phyloP scores from a whole-genome alignment of 2,329 filamentous ascomycete genomes.

The Cytospora piceicola region DNA sequence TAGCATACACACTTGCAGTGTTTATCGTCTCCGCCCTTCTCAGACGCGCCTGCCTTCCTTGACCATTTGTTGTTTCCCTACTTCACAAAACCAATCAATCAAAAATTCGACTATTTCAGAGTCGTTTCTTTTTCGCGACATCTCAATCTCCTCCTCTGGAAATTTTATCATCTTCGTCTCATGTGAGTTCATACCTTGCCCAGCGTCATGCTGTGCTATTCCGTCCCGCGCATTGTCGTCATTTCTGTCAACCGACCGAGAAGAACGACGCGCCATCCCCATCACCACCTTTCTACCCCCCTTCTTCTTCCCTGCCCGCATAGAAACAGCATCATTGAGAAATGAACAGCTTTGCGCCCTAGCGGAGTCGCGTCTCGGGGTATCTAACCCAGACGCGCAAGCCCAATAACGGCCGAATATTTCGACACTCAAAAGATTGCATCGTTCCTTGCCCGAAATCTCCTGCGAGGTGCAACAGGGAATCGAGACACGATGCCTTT shows the following conservation, averaged over 20 bases:
- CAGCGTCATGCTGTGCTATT: not conserved
- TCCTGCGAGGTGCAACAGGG: slow-evolving; percentile 10
- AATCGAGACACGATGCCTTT: slow-evolving; percentile 26
- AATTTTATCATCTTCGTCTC: not conserved
- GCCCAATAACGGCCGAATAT: slow-evolving; percentile 26
- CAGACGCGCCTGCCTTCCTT: slow-evolving; percentile 1
- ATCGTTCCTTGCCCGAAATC: slow-evolving; percentile 21
- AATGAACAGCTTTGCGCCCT: slow-evolving; percentile 17
- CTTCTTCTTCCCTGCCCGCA: not conserved
- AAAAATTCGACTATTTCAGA: not conserved
- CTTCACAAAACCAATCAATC: slow-evolving; percentile 3
- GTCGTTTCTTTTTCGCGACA: not conserved
- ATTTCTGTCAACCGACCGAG: not conserved
- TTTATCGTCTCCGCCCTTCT: slow-evolving; percentile 9
- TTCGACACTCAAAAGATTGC: slow-evolving; percentile 25
- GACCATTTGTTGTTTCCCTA: not conserved
- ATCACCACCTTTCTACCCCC: not conserved
- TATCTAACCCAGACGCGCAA: slow-evolving; percentile 20
- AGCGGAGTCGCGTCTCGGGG: slow-evolving; percentile 20
- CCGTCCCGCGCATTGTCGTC: not conserved
- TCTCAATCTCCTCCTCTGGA: not conserved
- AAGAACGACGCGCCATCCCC: not conserved
- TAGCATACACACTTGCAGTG: too few relatives aligned
- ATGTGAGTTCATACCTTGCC: not conserved
- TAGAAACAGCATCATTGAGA: slow-evolving; percentile 13